These are phyloP conservation scores for Coemansia pectinata DNA, from an alignment of 192 early-diverging fungal genomes.

Conservation along the genomic window DNA sequence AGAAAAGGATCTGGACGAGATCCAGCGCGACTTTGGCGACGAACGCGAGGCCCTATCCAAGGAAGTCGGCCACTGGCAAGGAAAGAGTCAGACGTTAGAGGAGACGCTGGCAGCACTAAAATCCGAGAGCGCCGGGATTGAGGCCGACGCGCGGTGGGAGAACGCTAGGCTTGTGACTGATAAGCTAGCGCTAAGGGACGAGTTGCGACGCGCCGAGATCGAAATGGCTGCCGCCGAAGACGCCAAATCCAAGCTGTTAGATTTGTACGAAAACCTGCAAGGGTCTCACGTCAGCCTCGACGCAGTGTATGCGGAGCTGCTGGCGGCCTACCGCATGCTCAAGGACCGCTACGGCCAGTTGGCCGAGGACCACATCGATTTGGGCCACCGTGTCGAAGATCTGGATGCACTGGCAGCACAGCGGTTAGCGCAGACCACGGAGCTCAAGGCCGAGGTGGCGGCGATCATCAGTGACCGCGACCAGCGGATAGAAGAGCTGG, in stretches of 20 bases:
- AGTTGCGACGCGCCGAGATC: constrained; percentile 47
- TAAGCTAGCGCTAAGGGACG: constrained; percentile 48
- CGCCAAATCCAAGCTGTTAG: constrained; percentile 31
- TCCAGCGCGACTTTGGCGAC: constrained; percentile 49
- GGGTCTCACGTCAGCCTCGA: constrained; percentile 34
- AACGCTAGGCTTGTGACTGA: constrained; percentile 48
- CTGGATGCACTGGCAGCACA: constrained; percentile 8
- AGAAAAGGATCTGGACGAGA: constrained; percentile 53
- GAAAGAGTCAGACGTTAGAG: constrained; percentile 37
- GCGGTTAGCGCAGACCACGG: constrained; percentile 3
- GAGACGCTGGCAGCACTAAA: constrained; percentile 22
- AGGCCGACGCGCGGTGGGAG: constrained; percentile 49
- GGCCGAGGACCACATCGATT: constrained; percentile 21
- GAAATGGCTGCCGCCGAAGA: constrained; percentile 47
- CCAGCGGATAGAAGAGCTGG: constrained; percentile 12
- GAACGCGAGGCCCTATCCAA: constrained; percentile 43
- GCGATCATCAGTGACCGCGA: not conserved
- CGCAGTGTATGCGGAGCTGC: constrained; percentile 36
- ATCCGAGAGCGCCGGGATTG: constrained; percentile 28
- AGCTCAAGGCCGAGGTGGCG: constrained; percentile 9
- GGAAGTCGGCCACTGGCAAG: constrained; percentile 53
- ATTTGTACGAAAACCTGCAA: constrained; percentile 41
- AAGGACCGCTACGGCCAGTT: constrained; percentile 35
- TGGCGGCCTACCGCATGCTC: constrained; percentile 40
- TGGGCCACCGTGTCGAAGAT: constrained; percentile 10